phyloP scores from a whole-genome alignment of 192 early-diverging fungal species.

The Pilaira anomala region DNA sequence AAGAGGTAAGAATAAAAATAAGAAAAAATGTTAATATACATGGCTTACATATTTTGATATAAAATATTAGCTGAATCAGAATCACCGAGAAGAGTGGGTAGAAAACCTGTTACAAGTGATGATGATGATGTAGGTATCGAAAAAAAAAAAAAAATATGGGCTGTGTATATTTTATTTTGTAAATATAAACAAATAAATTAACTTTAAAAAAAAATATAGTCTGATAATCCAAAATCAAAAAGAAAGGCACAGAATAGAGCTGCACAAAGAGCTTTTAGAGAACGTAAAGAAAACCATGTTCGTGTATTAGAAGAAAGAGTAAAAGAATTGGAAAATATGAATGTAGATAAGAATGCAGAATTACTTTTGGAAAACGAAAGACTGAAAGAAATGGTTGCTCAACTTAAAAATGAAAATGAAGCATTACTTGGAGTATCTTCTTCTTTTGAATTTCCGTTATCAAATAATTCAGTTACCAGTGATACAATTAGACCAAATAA shows the following conservation, averaged over 20 bases:
- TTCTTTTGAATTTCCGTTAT: not conserved
- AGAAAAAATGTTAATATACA: no score
- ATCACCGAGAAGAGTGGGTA: slow-evolving; percentile 6
- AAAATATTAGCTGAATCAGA: not conserved
- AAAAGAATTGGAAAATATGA: slow-evolving; percentile 33
- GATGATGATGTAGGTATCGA: slow-evolving; percentile 13
- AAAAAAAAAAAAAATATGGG: no score
- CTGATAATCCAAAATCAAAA: slow-evolving; percentile 21
- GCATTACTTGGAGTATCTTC: not conserved
- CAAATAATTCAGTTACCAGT: not conserved
- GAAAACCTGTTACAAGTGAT: slow-evolving; percentile 10
- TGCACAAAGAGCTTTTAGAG: slow-evolving; percentile 88
- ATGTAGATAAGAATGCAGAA: not conserved
- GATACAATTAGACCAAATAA: not conserved
- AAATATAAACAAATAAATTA: no score
- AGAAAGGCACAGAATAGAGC: slow-evolving; percentile 82
- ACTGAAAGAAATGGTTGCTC: not conserved
- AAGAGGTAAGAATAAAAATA: no score
- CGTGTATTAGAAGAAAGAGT: slow-evolving; percentile 72
- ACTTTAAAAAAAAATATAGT: not conserved
- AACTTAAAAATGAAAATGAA: slow-evolving; percentile 1
- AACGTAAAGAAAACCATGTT: slow-evolving; percentile 79
- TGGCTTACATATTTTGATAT: no score
- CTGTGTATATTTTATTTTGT: no score
- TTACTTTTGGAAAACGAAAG: slow-evolving; percentile 3